Evolutionary conservation across 1,284 basidiomycete species (phyloP).

Genomic region (Ustilago hordei): DNA sequence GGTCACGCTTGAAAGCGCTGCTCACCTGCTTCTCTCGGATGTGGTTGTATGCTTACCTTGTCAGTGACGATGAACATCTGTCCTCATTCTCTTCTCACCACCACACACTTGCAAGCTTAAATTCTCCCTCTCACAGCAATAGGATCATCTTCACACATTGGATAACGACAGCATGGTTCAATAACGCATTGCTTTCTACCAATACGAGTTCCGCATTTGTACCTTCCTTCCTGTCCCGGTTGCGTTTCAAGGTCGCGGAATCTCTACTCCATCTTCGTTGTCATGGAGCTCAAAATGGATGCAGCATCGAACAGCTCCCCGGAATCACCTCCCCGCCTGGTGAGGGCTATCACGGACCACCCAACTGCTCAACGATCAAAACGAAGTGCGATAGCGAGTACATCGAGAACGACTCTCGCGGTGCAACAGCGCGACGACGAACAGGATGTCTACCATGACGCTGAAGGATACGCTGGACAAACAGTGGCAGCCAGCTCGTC

Average conservation of each 20-base stretch:
- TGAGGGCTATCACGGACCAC: conserved; percentile 26
- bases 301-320: conserved; percentile 1
- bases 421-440: neutral
- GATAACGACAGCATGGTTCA: neutral
- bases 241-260: neutral
- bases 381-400: neutral
- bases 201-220: neutral
- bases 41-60: neutral
- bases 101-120: neutral
- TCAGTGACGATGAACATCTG: neutral
- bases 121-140: neutral
- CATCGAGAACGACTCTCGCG: neutral
- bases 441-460: neutral
- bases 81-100: neutral
- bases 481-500: conserved; percentile 26
- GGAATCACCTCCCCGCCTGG: conserved; percentile 31
- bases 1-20: neutral
- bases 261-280: neutral
- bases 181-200: neutral
- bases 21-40: neutral
- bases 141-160: neutral
- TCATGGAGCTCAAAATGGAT: neutral
- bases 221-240: neutral
- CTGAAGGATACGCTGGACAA: conserved; percentile 6
- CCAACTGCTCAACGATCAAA: conserved; percentile 6